These are phyloP conservation scores for Neofusicoccum kwambonambiense DNA, from an alignment of 2,329 filamentous ascomycete genomes.

Conservation along the genomic window DNA sequence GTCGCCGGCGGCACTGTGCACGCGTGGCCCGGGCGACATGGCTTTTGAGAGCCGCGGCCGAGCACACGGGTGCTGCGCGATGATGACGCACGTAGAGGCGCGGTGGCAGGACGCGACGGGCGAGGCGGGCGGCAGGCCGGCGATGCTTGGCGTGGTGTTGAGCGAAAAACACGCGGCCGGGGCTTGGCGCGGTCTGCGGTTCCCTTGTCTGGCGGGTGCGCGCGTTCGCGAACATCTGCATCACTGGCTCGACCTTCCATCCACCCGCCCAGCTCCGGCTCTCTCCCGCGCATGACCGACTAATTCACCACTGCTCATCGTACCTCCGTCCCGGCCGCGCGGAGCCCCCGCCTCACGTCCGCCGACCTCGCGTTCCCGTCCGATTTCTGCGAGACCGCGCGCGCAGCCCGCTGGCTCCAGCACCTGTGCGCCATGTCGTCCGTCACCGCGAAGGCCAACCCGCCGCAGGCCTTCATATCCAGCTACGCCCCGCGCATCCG, in stretches of 20 bases:
- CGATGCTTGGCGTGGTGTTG: constrained; percentile 17
- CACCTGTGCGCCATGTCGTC: constrained; percentile 35
- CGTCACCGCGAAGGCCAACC: constrained; percentile 43
- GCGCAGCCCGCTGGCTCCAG: constrained; percentile 25
- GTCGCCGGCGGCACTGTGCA: no score
- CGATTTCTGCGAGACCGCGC: constrained; percentile 6
- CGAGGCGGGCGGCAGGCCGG: no score
- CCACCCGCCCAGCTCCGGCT: neutral
- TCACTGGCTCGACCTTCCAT: neutral
- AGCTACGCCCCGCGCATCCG: constrained; percentile 89
- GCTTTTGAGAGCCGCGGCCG: no score
- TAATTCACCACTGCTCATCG: neutral
- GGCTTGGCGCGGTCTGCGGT: neutral
- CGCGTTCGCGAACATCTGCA: constrained; percentile 15
- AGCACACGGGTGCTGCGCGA: no score
- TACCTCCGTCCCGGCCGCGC: neutral
- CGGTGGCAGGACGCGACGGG: no score
- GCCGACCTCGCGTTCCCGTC: constrained; percentile 4
- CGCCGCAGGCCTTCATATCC: constrained; percentile 84
- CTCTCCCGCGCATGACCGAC: constrained; percentile 1
- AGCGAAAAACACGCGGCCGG: constrained; percentile 12
- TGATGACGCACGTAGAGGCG: no score
- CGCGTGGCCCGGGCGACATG: no score
- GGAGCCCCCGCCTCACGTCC: neutral
- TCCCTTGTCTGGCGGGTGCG: constrained; percentile 6